Percentiles rank a stretch among this genome's conserved stretches.
Conservation (phyloP, 129 eudicot species). For the Helianthus tuberosus region DNA sequence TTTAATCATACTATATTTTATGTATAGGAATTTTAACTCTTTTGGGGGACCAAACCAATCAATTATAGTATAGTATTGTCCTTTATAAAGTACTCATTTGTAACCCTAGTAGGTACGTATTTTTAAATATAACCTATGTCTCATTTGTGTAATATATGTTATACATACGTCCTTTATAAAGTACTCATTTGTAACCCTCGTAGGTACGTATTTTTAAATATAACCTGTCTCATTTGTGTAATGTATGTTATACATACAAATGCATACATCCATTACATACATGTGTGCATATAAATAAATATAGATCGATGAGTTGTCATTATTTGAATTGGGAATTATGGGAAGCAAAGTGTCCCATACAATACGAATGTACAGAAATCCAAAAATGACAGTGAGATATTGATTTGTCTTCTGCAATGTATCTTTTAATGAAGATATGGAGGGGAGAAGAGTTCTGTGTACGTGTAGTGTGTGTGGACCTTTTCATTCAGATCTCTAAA, state of each 20-base stretch:
- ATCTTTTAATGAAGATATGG: constrained; percentile 37
- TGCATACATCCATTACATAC: not conserved
- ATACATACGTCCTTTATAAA: not conserved
- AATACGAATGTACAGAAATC: constrained; percentile 32
- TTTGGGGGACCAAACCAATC: not conserved
- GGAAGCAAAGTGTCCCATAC: constrained; percentile 26
- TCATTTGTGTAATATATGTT: not conserved
- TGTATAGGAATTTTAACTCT: too few relatives aligned
- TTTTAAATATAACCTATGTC: not conserved
- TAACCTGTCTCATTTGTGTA: not conserved
- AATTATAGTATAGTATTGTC: not conserved
- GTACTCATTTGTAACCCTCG: not conserved
- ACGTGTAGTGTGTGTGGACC: constrained; percentile 22
- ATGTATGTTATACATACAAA: not conserved
- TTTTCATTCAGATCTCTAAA: constrained; percentile 38
- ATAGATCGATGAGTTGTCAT: constrained; percentile 1
- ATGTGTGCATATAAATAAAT: not conserved
- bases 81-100: not conserved
- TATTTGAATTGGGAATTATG: constrained; percentile 10
- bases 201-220: not conserved
- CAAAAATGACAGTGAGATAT: constrained; percentile 42
- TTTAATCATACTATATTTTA: too few relatives aligned
- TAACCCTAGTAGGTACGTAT: not conserved
- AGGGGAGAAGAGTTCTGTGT: not conserved
- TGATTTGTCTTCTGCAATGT: constrained; percentile 45